Conservation (phyloP, 164 flowering plant species). For the Vitis vinifera region DNA sequence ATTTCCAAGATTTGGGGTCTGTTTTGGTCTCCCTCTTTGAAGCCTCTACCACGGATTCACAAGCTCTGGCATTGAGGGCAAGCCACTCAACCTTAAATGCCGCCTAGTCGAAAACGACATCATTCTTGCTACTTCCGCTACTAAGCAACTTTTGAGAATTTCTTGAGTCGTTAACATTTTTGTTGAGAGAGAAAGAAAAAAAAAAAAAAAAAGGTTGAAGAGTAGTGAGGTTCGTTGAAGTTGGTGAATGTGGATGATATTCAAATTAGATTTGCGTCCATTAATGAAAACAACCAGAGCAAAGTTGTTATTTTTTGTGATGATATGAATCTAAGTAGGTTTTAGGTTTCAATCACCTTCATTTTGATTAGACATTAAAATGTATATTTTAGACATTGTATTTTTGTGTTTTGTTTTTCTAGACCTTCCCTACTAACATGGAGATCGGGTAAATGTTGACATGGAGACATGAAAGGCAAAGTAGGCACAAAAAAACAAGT, state of each 20-base stretch:
- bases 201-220: not conserved
- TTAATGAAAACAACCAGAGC: not conserved
- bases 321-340: too few relatives aligned
- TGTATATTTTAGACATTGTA: too few relatives aligned
- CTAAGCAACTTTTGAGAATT: constrained; percentile 3
- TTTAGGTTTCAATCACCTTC: too few relatives aligned
- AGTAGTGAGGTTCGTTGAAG: not conserved
- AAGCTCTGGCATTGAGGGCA: constrained; percentile 56
- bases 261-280: constrained; percentile 10
- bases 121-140: constrained; percentile 14
- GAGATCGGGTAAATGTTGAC: too few relatives aligned
- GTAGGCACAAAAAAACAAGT: too few relatives aligned
- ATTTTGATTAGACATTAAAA: too few relatives aligned
- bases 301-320: too few relatives aligned
- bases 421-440: too few relatives aligned
- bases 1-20: constrained; percentile 58
- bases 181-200: not conserved
- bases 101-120: constrained; percentile 45
- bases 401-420: too few relatives aligned
- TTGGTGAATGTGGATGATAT: constrained; percentile 10
- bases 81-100: constrained; percentile 72
- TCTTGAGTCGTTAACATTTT: constrained; percentile 8
- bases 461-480: too few relatives aligned
- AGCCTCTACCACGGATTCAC: constrained; percentile 62
- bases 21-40: constrained; percentile 28